A percentile compares a stretch with the other conserved stretches of the same genome.
phyloP scores from a whole-genome alignment of 2,329 filamentous ascomycete species.

The Cladosporium sp. region DNA sequence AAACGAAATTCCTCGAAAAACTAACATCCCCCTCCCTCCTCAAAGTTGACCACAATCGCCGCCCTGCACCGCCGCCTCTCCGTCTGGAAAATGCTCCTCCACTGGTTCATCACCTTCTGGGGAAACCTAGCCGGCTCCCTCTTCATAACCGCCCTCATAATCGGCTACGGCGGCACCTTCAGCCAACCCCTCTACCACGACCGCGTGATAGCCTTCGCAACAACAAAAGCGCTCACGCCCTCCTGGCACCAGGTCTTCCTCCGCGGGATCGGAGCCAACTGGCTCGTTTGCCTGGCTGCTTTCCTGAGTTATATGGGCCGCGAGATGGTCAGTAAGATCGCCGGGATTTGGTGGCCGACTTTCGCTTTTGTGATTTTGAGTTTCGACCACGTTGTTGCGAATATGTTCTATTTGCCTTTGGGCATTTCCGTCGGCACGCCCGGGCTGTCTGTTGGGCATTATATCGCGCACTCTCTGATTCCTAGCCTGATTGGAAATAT shows the following conservation, averaged over 20 bases:
- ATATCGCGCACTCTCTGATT: slow-evolving; percentile 56
- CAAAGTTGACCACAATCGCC: slow-evolving; percentile 44
- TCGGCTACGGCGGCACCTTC: slow-evolving; percentile 29
- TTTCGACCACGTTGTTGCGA: slow-evolving; percentile 51
- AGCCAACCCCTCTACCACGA: slow-evolving; percentile 37
- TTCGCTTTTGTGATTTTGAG: slow-evolving; percentile 46
- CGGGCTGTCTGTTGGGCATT: slow-evolving; percentile 43
- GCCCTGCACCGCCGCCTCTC: slow-evolving; percentile 37
- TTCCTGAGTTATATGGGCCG: slow-evolving; percentile 46
- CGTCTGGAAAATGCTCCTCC: slow-evolving; percentile 21
- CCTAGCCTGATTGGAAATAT: slow-evolving; percentile 51
- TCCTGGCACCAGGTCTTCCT: slow-evolving; percentile 51
- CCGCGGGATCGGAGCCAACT: slow-evolving; percentile 51
- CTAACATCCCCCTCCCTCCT: not conserved
- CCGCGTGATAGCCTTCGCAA: slow-evolving; percentile 43
- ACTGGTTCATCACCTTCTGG: slow-evolving; percentile 29
- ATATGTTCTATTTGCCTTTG: slow-evolving; percentile 35
- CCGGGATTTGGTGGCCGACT: slow-evolving; percentile 54
- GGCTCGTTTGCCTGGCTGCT: slow-evolving; percentile 53
- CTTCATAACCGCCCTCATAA: slow-evolving; percentile 29
- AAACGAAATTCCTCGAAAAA: no score
- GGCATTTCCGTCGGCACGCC: slow-evolving; percentile 47
- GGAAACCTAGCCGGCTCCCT: slow-evolving; percentile 30
- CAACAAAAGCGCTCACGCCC: slow-evolving; percentile 46
- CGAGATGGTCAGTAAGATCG: slow-evolving; percentile 50